Base-by-base conservation (phyloP, 495 filamentous ascomycete species). In the Physcia stellaris region DNA sequence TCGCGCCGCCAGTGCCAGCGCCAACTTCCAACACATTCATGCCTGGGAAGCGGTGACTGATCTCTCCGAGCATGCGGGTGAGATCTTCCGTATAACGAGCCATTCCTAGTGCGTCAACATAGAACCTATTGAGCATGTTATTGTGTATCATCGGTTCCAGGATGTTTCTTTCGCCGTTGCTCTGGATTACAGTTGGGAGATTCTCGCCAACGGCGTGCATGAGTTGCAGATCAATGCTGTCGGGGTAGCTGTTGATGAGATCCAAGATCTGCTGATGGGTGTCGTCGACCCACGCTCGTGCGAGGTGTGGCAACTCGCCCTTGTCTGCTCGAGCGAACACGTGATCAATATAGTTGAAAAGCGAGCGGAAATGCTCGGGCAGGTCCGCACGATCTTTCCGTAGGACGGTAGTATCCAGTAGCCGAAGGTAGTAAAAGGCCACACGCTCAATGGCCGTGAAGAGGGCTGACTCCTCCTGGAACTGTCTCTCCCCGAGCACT, bases 111-210 rank as follows among this genome's bases (percentile, higher is more conserved):
- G 19, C 50, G 5, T 55, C 27, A n/a, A 22, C 31, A 45, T 67
- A 62, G 34, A 55, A 53, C 2, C 53, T 24, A 23, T 59, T 51
- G 1, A 70, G 51, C 50, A 61, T 48, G 24, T 55, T 47, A 31
- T 60, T 48, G 6, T 52, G 30, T 15, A 49, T 48, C 57, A 68
- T 56, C 16, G 57, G 55, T 32, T 66, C 62, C 24, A 65, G 51
- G 2, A 63, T 58, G 3, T 45, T 55, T 10, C 54, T 52, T 22
- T 65, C 47, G 2, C 55, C 57, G 13, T 22, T 18, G n/a, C n/a
- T n/a, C 2, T 58, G 46, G 2, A 71, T 40, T 19, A 60, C 57
- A 10, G 35, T 44, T 4, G 53, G 44, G 2, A 68, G 40, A 35
- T 64, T 53, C 29, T 65, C 52, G 3, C 57, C 62, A 23, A 63